phyloP scores from a whole-genome alignment of 768 basidiomycete genomes.

The Serpula lacrymans region DNA sequence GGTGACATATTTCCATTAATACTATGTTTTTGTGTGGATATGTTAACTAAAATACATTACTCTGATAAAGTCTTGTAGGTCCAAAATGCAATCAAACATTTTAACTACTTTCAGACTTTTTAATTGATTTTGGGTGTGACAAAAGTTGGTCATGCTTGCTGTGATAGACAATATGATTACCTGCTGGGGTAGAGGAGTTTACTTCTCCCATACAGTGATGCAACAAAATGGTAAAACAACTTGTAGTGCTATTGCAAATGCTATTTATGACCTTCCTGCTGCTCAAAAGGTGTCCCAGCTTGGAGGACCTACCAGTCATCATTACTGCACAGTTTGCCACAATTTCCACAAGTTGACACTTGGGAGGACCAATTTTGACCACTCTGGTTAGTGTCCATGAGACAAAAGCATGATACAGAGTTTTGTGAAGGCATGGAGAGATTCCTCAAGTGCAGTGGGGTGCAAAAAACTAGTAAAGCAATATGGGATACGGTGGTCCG shows the following conservation, averaged over 20 bases:
- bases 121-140: too few relatives aligned
- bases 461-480: slow-evolving; percentile 6
- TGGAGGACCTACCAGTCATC: slow-evolving; percentile 16
- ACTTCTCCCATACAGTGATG: slow-evolving; percentile 13
- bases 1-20: too few relatives aligned
- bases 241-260: slow-evolving; percentile 20
- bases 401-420: slow-evolving; percentile 6
- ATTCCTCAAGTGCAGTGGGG: slow-evolving; percentile 5
- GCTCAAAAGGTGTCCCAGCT: slow-evolving; percentile 21
- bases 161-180: too few relatives aligned
- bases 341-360: slow-evolving; percentile 14
- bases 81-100: too few relatives aligned
- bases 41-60: too few relatives aligned
- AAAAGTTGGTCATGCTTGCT: too few relatives aligned
- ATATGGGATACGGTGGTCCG: slow-evolving; percentile 17
- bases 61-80: too few relatives aligned
- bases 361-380: slow-evolving; percentile 4
- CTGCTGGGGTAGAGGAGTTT: slow-evolving; percentile 29
- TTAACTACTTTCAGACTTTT: too few relatives aligned
- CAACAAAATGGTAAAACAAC: slow-evolving; percentile 16
- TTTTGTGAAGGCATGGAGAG: slow-evolving; percentile 13
- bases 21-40: too few relatives aligned
- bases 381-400: slow-evolving; percentile 15
- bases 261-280: slow-evolving; percentile 36
- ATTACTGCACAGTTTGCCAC: slow-evolving; percentile 28